phyloP scores from a whole-genome alignment of 2,329 filamentous ascomycete species.

The Calonectria crousiana region DNA sequence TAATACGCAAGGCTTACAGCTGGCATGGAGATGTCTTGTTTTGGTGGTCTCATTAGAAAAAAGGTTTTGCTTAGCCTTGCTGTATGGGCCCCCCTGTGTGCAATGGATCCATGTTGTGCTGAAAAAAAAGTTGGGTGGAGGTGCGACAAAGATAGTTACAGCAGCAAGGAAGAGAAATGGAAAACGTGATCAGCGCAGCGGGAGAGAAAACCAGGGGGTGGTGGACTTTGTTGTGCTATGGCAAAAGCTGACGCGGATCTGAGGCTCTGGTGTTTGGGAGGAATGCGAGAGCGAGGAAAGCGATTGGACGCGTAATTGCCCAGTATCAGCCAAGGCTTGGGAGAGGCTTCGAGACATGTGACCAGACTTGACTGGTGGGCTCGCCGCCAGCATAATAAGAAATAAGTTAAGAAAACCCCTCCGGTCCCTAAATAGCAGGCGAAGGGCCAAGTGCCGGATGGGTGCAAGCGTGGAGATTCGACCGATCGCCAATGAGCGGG shows the following conservation, averaged over 20 bases:
- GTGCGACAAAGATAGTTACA: conserved; percentile 1
- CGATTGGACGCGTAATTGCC: conserved; percentile 15
- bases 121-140: background rate
- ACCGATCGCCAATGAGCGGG: conserved; percentile 9
- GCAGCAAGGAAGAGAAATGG: background rate
- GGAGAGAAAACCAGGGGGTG: background rate
- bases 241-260: background rate
- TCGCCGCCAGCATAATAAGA: background rate
- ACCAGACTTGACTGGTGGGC: background rate
- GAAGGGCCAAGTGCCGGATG: background rate
- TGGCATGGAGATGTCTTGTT: conserved; percentile 6
- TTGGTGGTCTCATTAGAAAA: conserved; percentile 1
- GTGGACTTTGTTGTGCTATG: background rate
- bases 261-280: conserved; percentile 2
- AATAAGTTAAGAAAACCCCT: background rate
- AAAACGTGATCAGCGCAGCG: background rate
- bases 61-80: conserved; percentile 2
- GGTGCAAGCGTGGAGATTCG: background rate
- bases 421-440: background rate
- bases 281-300: conserved; percentile 6
- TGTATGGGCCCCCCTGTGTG: background rate
- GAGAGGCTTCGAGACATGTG: background rate
- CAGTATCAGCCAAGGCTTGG: background rate
- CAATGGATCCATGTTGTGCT: background rate
- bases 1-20: background rate